These are phyloP conservation scores for Tetraselmis chui DNA, from an alignment of 139 green algal genomes.

Conservation along the genomic window DNA sequence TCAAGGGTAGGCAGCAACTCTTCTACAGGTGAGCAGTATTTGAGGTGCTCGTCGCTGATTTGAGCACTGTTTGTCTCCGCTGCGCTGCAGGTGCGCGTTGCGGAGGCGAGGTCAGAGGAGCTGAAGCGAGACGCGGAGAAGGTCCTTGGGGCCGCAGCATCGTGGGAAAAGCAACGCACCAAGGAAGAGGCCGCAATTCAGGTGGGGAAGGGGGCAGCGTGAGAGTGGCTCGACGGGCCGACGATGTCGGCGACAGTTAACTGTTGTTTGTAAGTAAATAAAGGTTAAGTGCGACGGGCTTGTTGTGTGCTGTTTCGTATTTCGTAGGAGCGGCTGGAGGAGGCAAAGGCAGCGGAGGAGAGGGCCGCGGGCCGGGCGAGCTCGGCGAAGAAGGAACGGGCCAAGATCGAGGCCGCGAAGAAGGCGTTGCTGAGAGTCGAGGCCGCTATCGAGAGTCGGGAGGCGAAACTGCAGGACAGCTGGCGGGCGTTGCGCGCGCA, in stretches of 20 bases:
- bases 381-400: background rate
- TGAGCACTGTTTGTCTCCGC: too few relatives aligned
- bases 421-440: background rate
- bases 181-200: background rate
- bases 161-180: background rate
- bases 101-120: background rate
- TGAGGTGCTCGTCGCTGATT: too few relatives aligned
- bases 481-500: slow-evolving; percentile 32
- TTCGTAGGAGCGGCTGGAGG: background rate
- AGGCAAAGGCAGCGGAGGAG: background rate
- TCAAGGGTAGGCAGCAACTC: too few relatives aligned
- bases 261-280: too few relatives aligned
- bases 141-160: background rate
- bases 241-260: too few relatives aligned
- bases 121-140: background rate
- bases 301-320: too few relatives aligned
- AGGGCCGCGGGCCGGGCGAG: background rate
- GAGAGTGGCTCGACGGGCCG: too few relatives aligned
- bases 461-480: slow-evolving; percentile 41
- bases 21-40: too few relatives aligned
- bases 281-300: too few relatives aligned
- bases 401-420: background rate
- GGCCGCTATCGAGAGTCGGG: slow-evolving; percentile 22
- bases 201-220: background rate
- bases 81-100: background rate